phyloP scores from a whole-genome alignment of 345 rosid species.

The Euphorbia lathyris region DNA sequence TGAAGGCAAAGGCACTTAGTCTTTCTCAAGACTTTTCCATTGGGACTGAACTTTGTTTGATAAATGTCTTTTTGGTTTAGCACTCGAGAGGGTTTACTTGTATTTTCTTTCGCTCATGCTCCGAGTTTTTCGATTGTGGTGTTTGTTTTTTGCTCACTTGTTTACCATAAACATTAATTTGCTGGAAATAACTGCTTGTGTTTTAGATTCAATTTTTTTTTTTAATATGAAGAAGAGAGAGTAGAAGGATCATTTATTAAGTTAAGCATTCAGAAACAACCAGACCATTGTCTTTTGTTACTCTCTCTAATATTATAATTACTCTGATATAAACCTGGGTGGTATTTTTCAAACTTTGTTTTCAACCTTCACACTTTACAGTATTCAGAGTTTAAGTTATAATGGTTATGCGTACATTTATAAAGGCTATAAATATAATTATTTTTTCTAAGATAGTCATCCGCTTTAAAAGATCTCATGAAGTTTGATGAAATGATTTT shows the following conservation, averaged over 20 bases:
- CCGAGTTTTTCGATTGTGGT: not conserved
- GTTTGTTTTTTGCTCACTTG: not conserved
- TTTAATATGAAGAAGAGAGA: no score
- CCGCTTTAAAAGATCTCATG: slow-evolving; percentile 2
- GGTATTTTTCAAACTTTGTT: not conserved
- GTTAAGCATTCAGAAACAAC: not conserved
- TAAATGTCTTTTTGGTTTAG: not conserved
- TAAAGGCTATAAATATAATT: not conserved
- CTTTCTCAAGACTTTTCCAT: not conserved
- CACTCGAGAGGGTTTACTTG: not conserved
- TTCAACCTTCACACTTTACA: not conserved
- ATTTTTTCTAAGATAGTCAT: not conserved
- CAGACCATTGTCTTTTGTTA: no score
- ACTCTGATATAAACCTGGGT: not conserved
- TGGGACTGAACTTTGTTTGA: not conserved
- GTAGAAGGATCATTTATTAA: not conserved
- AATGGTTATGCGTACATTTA: not conserved
- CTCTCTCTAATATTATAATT: not conserved
- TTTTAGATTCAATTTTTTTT: not conserved
- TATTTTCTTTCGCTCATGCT: not conserved
- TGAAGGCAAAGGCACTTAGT: not conserved
- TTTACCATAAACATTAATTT: not conserved
- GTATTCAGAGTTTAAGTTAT: not conserved
- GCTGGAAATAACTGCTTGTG: not conserved
- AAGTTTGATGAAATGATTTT: not conserved